phyloP scores from a whole-genome alignment of 768 basidiomycete genomes.

The Leccinellum albellum region DNA sequence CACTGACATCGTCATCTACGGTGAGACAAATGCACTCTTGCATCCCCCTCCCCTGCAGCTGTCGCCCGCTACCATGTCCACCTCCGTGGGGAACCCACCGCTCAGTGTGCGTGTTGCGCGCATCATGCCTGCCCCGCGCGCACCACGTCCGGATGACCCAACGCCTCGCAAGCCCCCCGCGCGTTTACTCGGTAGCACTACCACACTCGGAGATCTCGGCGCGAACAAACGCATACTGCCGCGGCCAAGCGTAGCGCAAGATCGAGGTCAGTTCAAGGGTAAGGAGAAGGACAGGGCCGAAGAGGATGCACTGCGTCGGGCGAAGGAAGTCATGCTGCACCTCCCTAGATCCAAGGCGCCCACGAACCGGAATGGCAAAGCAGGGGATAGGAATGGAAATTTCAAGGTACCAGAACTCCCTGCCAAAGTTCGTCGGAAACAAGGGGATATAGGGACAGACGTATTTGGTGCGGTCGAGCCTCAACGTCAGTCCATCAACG shows the following conservation, averaged over 20 bases:
- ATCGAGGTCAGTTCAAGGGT: slow-evolving; percentile 7
- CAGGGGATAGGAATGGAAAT: slow-evolving; percentile 3
- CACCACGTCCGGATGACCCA: slow-evolving; percentile 73
- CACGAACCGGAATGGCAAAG: slow-evolving; percentile 5
- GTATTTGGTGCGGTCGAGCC: slow-evolving; percentile 28
- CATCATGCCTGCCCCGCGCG: slow-evolving; percentile 41
- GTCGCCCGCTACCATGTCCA: slow-evolving; percentile 16
- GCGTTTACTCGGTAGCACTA: slow-evolving; percentile 14
- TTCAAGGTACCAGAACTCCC: slow-evolving; percentile 54
- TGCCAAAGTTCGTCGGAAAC: slow-evolving; percentile 18
- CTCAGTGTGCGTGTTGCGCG: slow-evolving; percentile 52
- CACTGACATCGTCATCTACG: slow-evolving; percentile 60
- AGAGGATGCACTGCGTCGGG: slow-evolving; percentile 32
- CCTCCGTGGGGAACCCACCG: slow-evolving; percentile 19
- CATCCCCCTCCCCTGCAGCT: slow-evolving; percentile 8
- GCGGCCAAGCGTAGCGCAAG: slow-evolving; percentile 2
- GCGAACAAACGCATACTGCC: slow-evolving; percentile 23
- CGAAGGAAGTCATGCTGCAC: slow-evolving; percentile 37
- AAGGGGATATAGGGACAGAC: slow-evolving; percentile 23
- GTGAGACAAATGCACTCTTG: slow-evolving; percentile 28
- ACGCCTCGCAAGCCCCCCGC: slow-evolving; percentile 67
- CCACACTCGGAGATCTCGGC: slow-evolving; percentile 14
- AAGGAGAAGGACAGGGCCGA: slow-evolving; percentile 19
- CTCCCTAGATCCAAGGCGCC: slow-evolving; percentile 29
- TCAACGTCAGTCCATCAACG: slow-evolving; percentile 13